Evolutionary conservation across 2,329 filamentous ascomycete species (phyloP), one percentile per base, ranked within the genome.

Genomic region (Myriangium duriaei): DNA sequence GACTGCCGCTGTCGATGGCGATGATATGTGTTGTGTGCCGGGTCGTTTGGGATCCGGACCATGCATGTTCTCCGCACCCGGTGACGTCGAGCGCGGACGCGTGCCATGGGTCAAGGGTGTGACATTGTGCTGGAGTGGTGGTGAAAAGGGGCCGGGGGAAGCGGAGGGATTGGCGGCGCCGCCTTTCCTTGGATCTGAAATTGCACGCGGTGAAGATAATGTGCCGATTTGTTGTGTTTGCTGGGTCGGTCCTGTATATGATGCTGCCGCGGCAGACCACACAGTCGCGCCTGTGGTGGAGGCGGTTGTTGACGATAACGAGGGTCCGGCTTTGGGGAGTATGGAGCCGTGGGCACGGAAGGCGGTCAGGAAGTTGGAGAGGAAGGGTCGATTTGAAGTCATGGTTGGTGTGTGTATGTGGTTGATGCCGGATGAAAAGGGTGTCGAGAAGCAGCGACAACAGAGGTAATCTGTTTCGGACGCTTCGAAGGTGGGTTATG

Each of bases 321-420:
- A 53, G 21, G 62, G 52, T 18, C 71, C 64, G 15, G 72, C 61
- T 51, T 77, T 77, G 46, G 73, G 63, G 16, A 69, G 67, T 40
- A 68, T 64, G 30, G 51, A 49, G 11, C 74, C 74, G 51, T 79
- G 74, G 35, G 76, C 73, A 36, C 76, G 68, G 52, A 81, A 81
- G 45, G 75, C 74, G 33, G 76, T 71, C 44, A 80, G 68, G 60
- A 80, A 78, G 62, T 74, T 75, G 47, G 74, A 68, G 49, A 81
- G 67, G 60, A 80, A 80, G 33, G 69, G 75, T 41, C 74, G 62
- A 60, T 79, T 78, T 46, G 72, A 76, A 2, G 73, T 70, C 74
- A 79, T 79, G 49, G 42, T 63, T 42, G 42, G n/a, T n/a, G 21
- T 7, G 7, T 26, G 21, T 26, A 26, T 26, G n/a, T 26, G 21